Conservation (phyloP, 2,329 filamentous ascomycete species). For the Capronia coronata region DNA sequence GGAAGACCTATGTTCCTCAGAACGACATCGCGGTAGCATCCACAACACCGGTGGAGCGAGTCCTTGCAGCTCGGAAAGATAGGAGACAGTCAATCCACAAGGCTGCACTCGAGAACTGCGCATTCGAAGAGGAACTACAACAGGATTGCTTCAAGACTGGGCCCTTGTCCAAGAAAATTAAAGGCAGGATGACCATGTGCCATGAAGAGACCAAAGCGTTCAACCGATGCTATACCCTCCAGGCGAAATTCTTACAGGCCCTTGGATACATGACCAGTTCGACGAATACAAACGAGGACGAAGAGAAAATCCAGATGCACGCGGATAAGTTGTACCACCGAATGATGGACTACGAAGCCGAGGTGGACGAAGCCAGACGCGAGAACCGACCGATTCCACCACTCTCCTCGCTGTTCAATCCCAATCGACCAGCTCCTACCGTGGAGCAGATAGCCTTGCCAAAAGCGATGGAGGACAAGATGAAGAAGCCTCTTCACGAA, state of each 20-base stretch:
- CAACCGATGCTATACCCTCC: constrained; percentile 81
- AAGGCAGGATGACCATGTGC: constrained; percentile 63
- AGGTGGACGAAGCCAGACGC: constrained; percentile 55
- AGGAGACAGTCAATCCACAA: constrained; percentile 69
- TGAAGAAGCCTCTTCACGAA: constrained; percentile 35
- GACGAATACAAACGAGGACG: constrained; percentile 59
- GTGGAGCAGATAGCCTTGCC: constrained; percentile 31
- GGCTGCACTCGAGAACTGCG: constrained; percentile 88
- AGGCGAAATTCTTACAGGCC: constrained; percentile 82
- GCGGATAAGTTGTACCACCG: constrained; percentile 84
- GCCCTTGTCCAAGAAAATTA: constrained; percentile 53
- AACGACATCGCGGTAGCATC: constrained; percentile 60
- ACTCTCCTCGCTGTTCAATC: constrained; percentile 41
- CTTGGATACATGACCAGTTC: constrained; percentile 65
- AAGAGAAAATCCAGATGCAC: constrained; percentile 92
- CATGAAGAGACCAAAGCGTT: constrained; percentile 68
- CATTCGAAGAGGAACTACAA: constrained; percentile 75
- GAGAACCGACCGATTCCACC: constrained; percentile 39
- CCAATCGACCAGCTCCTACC: constrained; percentile 31
- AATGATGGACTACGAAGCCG: constrained; percentile 74
- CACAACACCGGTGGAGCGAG: constrained; percentile 71
- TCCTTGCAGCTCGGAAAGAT: constrained; percentile 78
- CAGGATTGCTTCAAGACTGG: constrained; percentile 74
- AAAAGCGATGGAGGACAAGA: constrained; percentile 19
- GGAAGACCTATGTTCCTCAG: constrained; percentile 81